phyloP scores from a whole-genome alignment of 2,329 filamentous ascomycete genomes.

The Sporothrix globosa region DNA sequence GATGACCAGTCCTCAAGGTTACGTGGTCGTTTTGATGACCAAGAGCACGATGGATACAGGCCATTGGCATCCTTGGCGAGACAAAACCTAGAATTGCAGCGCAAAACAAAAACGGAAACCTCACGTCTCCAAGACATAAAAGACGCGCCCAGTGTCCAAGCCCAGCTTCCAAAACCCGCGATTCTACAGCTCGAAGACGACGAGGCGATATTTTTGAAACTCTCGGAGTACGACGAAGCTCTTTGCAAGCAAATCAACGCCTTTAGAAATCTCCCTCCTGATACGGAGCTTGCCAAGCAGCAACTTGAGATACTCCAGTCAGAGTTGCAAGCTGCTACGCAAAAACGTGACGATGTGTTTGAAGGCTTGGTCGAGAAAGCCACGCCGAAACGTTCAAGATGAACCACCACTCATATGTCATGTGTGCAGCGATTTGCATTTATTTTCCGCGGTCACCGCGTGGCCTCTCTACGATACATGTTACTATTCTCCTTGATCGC shows the following conservation, averaged over 20 bases:
- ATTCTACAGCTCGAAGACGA: constrained; percentile 62
- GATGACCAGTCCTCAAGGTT: constrained; percentile 53
- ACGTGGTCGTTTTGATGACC: constrained; percentile 47
- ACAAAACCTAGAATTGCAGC: constrained; percentile 73
- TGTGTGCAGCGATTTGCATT: not conserved
- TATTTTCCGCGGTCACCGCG: not conserved
- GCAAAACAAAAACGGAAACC: constrained; percentile 68
- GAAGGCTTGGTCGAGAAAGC: constrained; percentile 69
- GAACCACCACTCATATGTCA: not conserved
- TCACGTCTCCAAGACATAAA: constrained; percentile 69
- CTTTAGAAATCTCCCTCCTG: constrained; percentile 73
- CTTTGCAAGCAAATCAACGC: constrained; percentile 65
- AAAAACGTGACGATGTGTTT: constrained; percentile 72
- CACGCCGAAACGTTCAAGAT: constrained; percentile 48
- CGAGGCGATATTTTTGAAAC: constrained; percentile 60
- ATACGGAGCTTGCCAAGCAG: constrained; percentile 68
- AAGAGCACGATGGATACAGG: constrained; percentile 55
- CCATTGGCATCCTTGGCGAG: constrained; percentile 63
- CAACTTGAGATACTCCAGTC: constrained; percentile 69
- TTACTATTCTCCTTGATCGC: not conserved
- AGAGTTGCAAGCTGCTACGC: constrained; percentile 64
- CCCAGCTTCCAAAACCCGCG: constrained; percentile 50
- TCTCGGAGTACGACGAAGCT: constrained; percentile 61
- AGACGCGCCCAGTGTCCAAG: constrained; percentile 46
- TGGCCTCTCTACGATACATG: not conserved